Base-by-base conservation (phyloP, 2,329 filamentous ascomycete genomes). In the Scedosporium dehoogii region DNA sequence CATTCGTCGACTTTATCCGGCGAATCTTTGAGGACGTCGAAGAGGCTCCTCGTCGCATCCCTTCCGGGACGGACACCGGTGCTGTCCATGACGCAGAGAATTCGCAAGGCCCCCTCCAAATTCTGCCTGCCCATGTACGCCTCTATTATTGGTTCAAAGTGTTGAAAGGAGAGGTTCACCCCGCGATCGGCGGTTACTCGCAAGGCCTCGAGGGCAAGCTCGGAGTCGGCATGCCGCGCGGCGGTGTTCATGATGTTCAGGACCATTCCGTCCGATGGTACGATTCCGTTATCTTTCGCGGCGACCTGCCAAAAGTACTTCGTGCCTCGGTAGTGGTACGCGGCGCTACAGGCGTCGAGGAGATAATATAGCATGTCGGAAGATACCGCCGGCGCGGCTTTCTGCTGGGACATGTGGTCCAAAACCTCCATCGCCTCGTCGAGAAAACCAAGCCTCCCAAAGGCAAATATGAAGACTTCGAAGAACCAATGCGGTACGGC, bases 121-220 rank as follows among this genome's bases (percentile, higher is more conserved):
- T 94, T 85, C 1, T 80, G 78, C 3, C 72, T 69, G 3, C 77
- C 75, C 10, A 85, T 78, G 69, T 96, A 91, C 3, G 88, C 82
- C 63, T 90, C 85, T 6, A 92, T 77, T 29, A 97, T 80, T 29
- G 88, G 81, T 72, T 96, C 91, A 73, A 94, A 96, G 70, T 97
- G 91, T 65, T 88, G 80, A 5, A 81, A 73, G 7, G 80, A 77
- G 44, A 92, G 78, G 48, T 81, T 78, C 1, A 82, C 80, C 14
- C 79, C 79, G 25, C 85, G 81, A 7, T 81, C 77, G 4, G 81
- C 80, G 18, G 93, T 79, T 60, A 86, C 75, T 25, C 85, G 81
- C 65, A 96, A 84, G 33, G 89, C 88, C 33, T 88, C 83, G 5
- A 85, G 86, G 1, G 89, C 90, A 9, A 97, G 79, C 0, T 78